Base-by-base conservation (phyloP, 768 basidiomycete genomes). In the Amanita subjunquillea region DNA sequence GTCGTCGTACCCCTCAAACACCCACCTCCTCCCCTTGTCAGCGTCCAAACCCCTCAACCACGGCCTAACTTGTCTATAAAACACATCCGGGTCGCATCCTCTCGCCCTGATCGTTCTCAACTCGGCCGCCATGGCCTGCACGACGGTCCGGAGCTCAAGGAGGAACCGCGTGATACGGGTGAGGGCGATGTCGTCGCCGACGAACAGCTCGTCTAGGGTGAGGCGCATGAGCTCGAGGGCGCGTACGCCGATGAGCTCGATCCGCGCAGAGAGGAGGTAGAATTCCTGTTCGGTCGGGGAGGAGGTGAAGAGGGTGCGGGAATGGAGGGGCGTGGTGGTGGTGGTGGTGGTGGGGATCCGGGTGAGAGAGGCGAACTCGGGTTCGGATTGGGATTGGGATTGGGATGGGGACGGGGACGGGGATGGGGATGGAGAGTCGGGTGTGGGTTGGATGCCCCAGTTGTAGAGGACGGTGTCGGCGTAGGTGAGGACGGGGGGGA, bases 401-500 rank as follows among this genome's bases (percentile, higher is more conserved):
- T 25, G 23, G 23, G 23, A 25, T 2, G 2, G 23, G 23, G 23
- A 25, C n/a, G n/a, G n/a, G n/a, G n/a, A n/a, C n/a, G n/a, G 23
- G 23, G 23, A 25, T 2, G 2, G 23, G 23, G 23, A 25, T 25
- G 23, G 4, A 25, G 23, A 25, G 23, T 32, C 6, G 3, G 3
- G 27, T 6, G 27, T 5, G 36, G 13, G 9, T 6, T 54, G 66
- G 50, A 64, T 71, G 55, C 62, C 50, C 84, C 86, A 89, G 64
- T 95, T 95, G 69, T 92, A 96, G 25, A 96, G 76, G 6, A 96
- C 92, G 27, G 85, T 85, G 63, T 95, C 92, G 8, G 92, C 85
- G 63, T 92, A 96, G 3, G 92, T 96, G 53, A 92, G 74, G 38
- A 95, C 72, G 0, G 94, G 91, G 0, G 0, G 94, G 93, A 1